These are phyloP conservation scores for Pythium volutum DNA, from an alignment of 352 stramenopile species.

Conservation along the genomic window DNA sequence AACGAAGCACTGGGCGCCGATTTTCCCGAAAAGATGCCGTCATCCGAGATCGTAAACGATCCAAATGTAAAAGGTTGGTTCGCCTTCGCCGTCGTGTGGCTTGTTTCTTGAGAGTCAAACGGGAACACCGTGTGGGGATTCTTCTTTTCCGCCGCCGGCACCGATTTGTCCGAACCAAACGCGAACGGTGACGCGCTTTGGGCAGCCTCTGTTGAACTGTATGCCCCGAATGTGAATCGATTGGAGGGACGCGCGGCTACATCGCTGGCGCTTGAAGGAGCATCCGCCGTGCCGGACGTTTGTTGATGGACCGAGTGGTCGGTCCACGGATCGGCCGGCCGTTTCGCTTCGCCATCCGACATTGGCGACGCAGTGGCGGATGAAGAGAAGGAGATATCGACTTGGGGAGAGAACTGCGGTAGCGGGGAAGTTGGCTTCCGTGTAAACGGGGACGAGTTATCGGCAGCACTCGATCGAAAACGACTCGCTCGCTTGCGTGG, in stretches of 20 bases:
- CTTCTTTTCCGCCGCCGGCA: not conserved
- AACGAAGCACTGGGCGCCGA: not conserved
- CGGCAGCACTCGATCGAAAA: slow-evolving; percentile 1
- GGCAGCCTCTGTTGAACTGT: not conserved
- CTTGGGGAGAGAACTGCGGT: slow-evolving; percentile 1
- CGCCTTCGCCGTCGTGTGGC: not conserved
- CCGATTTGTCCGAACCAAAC: not conserved
- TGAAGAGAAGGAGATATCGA: slow-evolving; percentile 20
- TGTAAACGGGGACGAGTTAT: slow-evolving; percentile 11
- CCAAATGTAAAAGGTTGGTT: slow-evolving; percentile 14
- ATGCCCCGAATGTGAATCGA: slow-evolving; percentile 15
- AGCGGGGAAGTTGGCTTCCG: slow-evolving; percentile 3
- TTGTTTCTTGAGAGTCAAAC: slow-evolving; percentile 1
- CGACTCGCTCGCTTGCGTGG: slow-evolving; percentile 18
- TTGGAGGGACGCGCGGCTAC: not conserved
- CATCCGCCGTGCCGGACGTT: not conserved
- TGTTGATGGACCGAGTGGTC: not conserved
- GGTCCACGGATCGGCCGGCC: not conserved
- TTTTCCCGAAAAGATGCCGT: not conserved
- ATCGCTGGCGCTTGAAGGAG: not conserved
- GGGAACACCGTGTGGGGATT: not conserved
- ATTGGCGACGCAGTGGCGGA: slow-evolving; percentile 8
- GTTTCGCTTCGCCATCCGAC: slow-evolving; percentile 17
- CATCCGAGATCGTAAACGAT: not conserved
- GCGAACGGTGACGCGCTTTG: slow-evolving; percentile 3